Percentiles rank a stretch among this genome's conserved stretches.
These are phyloP conservation scores for Arthrobotrys musiformis DNA, from an alignment of 2,329 filamentous ascomycete genomes.

Conservation along the genomic window DNA sequence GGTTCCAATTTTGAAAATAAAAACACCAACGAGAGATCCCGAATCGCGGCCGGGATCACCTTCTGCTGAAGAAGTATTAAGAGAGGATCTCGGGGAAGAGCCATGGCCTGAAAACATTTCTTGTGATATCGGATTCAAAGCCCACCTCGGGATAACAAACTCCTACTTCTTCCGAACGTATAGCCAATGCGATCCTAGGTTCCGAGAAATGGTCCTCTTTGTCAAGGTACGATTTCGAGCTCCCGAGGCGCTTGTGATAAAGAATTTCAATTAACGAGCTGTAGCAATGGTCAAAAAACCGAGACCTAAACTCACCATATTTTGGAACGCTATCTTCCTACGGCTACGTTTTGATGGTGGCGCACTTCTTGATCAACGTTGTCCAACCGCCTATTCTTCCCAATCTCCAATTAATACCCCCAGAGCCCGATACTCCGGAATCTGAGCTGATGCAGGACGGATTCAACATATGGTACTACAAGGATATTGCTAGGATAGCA, in stretches of 20 bases:
- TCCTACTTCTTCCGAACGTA: slow-evolving; percentile 85
- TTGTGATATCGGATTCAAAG: slow-evolving; percentile 88
- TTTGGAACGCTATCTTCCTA: slow-evolving; percentile 83
- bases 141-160: slow-evolving; percentile 83
- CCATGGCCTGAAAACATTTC: slow-evolving; percentile 56
- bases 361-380: slow-evolving; percentile 89
- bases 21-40: slow-evolving; percentile 12
- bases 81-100: slow-evolving; percentile 37
- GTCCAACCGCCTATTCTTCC: slow-evolving; percentile 82
- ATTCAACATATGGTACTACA: slow-evolving; percentile 78
- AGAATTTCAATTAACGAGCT: slow-evolving; percentile 3
- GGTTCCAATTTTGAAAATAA: slow-evolving; percentile 89
- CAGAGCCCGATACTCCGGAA: slow-evolving; percentile 49
- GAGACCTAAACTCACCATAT: slow-evolving; percentile 87
- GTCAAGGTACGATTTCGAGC: slow-evolving; percentile 70
- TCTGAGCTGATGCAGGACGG: slow-evolving; percentile 67
- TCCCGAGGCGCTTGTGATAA: not conserved
- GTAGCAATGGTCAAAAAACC: slow-evolving; percentile 80
- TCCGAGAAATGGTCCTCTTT: slow-evolving; percentile 82
- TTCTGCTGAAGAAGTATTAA: slow-evolving; percentile 42
- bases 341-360: slow-evolving; percentile 89
- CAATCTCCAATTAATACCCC: slow-evolving; percentile 75
- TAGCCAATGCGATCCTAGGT: slow-evolving; percentile 79
- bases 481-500: slow-evolving; percentile 73
- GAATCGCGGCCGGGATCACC: slow-evolving; percentile 22